Percentiles rank a stretch among this genome's conserved stretches.
These are phyloP conservation scores for Tricharina praecox DNA, from an alignment of 495 filamentous ascomycete species.

Conservation along the genomic window DNA sequence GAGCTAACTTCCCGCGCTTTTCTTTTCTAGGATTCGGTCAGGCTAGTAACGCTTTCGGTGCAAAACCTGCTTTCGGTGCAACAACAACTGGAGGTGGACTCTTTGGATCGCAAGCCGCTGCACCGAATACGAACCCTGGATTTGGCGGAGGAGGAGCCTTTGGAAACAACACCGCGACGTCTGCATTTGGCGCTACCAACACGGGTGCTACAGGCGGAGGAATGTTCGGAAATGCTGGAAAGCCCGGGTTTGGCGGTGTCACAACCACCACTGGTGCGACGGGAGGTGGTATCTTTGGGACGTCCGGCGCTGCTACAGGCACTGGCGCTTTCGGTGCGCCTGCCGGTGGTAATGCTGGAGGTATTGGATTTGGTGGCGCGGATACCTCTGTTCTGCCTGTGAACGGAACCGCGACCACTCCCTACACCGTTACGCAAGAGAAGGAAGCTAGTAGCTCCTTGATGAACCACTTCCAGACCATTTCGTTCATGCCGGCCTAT, in stretches of 20 bases:
- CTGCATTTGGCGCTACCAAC: constrained; percentile 27
- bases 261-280: constrained; percentile 33
- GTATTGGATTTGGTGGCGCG: constrained; percentile 33
- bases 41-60: constrained; percentile 24
- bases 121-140: constrained; percentile 36
- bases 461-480: constrained; percentile 58
- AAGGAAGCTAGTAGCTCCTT: constrained; percentile 47
- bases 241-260: constrained; percentile 31
- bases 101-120: constrained; percentile 30
- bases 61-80: constrained; percentile 31
- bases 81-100: constrained; percentile 28
- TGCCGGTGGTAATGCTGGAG: constrained; percentile 25
- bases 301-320: constrained; percentile 33
- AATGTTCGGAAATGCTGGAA: constrained; percentile 21
- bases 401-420: constrained; percentile 54
- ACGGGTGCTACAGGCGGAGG: constrained; percentile 25
- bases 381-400: constrained; percentile 26
- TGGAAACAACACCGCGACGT: constrained; percentile 13
- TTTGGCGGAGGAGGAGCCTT: constrained; percentile 40
- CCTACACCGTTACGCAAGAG: constrained; percentile 60
- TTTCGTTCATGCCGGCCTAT: constrained; percentile 73
- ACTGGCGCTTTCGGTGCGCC: constrained; percentile 34
- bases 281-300: constrained; percentile 27
- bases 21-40: constrained; percentile 41
- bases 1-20: constrained; percentile 3